phyloP scores from a whole-genome alignment of 148 eudicot genomes.

The Amaranthus cruentus region DNA sequence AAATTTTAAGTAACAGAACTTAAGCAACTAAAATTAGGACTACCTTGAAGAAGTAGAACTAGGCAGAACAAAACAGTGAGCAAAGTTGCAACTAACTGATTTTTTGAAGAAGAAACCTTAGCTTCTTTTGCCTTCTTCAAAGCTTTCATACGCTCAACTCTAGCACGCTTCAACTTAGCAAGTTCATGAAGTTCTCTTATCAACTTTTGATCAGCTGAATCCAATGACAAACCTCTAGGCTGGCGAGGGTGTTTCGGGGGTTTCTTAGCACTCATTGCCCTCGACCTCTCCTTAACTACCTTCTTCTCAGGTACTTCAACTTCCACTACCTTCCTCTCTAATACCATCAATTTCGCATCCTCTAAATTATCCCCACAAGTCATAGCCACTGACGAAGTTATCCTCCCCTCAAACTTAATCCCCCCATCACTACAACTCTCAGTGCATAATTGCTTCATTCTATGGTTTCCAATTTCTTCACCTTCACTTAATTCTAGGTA shows the following conservation, averaged over 20 bases:
- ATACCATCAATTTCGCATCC: constrained; percentile 28
- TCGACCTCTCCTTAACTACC: constrained; percentile 46
- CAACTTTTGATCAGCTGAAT: constrained; percentile 80
- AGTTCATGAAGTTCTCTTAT: constrained; percentile 75
- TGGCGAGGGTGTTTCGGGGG: constrained; percentile 81
- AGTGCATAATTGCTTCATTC: constrained; percentile 14
- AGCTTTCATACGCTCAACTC: constrained; percentile 73
- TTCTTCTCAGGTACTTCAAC: constrained; percentile 28
- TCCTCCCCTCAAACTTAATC: constrained; percentile 28
- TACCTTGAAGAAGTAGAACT: constrained; percentile 72
- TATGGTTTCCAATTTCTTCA: constrained; percentile 2
- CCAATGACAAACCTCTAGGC: constrained; percentile 65
- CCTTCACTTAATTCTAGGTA: constrained; percentile 21
- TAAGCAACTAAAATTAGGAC: constrained; percentile 19
- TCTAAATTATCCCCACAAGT: constrained; percentile 21
- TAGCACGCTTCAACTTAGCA: constrained; percentile 66
- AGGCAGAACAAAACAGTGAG: constrained; percentile 60
- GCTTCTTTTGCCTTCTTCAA: constrained; percentile 73
- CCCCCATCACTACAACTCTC: constrained; percentile 6
- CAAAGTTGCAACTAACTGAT: constrained; percentile 53
- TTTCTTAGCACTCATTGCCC: constrained; percentile 61
- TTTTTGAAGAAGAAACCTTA: constrained; percentile 48
- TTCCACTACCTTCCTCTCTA: constrained; percentile 24
- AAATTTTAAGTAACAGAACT: no score
- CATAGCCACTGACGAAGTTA: neutral